These are phyloP conservation scores for Elongisporangium anandrum DNA, from an alignment of 352 stramenopile genomes.

Conservation along the genomic window DNA sequence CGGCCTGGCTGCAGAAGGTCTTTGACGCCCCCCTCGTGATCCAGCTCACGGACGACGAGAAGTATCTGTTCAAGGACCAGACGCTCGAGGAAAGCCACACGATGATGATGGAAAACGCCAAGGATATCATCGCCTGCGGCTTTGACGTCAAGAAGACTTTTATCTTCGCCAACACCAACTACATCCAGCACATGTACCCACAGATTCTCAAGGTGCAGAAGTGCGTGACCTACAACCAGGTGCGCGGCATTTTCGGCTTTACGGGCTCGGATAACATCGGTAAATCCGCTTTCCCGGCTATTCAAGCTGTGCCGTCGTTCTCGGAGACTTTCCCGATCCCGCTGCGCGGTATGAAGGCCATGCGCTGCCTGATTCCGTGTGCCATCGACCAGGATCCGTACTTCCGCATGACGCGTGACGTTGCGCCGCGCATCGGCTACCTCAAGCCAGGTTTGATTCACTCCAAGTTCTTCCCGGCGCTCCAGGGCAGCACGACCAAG, in stretches of 20 bases:
- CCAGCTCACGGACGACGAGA: conserved; percentile 99
- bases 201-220: conserved; percentile 99
- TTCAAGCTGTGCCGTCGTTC: conserved; percentile 98
- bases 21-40: conserved; percentile 99
- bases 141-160: conserved; percentile 98
- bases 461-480: conserved; percentile 99
- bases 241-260: conserved; percentile 99
- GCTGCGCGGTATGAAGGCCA: conserved; percentile 78
- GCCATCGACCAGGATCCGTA: conserved; percentile 99
- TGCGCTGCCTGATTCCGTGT: conserved; percentile 99
- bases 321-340: conserved; percentile 94
- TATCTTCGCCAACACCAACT: conserved; percentile 99
- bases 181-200: conserved; percentile 99
- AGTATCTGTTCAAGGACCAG: conserved; percentile 99
- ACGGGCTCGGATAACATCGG: conserved; percentile 97
- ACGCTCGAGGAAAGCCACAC: conserved; percentile 84
- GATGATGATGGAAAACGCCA: conserved; percentile 98
- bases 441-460: conserved; percentile 98
- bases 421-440: conserved; percentile 96
- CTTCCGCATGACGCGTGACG: conserved; percentile 98
- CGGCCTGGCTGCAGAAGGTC: conserved; percentile 97
- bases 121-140: conserved; percentile 99
- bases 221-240: conserved; percentile 96
- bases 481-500: conserved; percentile 97
- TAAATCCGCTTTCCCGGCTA: conserved; percentile 97